These are phyloP conservation scores for Fusarium mundagurra DNA, from an alignment of 2,329 filamentous ascomycete genomes.

Conservation along the genomic window DNA sequence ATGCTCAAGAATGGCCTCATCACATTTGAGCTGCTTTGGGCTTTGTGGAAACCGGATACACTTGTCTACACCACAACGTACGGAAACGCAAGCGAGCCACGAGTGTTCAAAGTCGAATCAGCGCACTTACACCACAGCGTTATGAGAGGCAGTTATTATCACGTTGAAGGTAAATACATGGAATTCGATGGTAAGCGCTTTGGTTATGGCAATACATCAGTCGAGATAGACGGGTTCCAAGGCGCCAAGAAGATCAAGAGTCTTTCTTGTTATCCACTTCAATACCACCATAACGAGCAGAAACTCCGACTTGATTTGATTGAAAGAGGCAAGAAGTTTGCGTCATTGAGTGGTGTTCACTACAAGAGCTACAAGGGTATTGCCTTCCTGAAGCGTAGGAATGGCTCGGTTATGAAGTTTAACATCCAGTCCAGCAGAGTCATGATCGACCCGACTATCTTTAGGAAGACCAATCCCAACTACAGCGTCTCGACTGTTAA, in stretches of 20 bases:
- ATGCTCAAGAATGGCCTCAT: slow-evolving; percentile 85
- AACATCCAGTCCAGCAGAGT: slow-evolving; percentile 87
- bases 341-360: slow-evolving; percentile 81
- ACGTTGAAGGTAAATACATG: slow-evolving; percentile 80
- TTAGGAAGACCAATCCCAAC: slow-evolving; percentile 86
- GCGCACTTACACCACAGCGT: slow-evolving; percentile 76
- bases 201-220: slow-evolving; percentile 76
- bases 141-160: slow-evolving; percentile 79
- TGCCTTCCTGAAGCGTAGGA: slow-evolving; percentile 86
- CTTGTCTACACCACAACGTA: slow-evolving; percentile 83
- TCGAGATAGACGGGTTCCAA: slow-evolving; percentile 79
- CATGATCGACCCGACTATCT: slow-evolving; percentile 87
- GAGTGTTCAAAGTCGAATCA: slow-evolving; percentile 83
- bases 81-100: slow-evolving; percentile 77
- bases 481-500: slow-evolving; percentile 81
- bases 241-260: slow-evolving; percentile 85
- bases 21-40: slow-evolving; percentile 90
- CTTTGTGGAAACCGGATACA: slow-evolving; percentile 87
- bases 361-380: slow-evolving; percentile 86
- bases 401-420: slow-evolving; percentile 71
- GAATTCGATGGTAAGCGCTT: slow-evolving; percentile 91
- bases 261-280: slow-evolving; percentile 78
- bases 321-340: slow-evolving; percentile 85
- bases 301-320: slow-evolving; percentile 73
- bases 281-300: slow-evolving; percentile 79